A percentile compares a stretch with the other conserved stretches of the same genome.
Conservation (phyloP, 2,329 filamentous ascomycete genomes). For the Pseudogymnoascus sp. region DNA sequence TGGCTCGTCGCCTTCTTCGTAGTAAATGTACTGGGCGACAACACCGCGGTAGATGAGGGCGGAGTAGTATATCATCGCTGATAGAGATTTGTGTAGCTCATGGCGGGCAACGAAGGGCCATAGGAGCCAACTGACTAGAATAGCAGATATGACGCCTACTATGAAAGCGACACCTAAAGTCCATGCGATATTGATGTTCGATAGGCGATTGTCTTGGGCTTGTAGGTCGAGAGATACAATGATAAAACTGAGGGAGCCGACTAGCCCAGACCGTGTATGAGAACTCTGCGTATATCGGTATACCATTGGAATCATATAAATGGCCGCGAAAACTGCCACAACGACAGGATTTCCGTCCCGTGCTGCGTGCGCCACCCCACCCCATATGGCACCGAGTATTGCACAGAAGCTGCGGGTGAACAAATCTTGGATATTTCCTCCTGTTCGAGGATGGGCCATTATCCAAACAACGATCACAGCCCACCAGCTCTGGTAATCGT, state of each 20-base stretch:
- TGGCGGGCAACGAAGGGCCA: constrained; percentile 56
- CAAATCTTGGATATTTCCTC: constrained; percentile 50
- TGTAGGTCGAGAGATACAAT: constrained; percentile 40
- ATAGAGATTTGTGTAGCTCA: constrained; percentile 47
- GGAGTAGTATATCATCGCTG: constrained; percentile 49
- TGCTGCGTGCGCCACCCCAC: constrained; percentile 42
- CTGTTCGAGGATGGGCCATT: constrained; percentile 44
- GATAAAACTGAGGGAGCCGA: constrained; percentile 49
- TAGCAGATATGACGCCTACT: constrained; percentile 44
- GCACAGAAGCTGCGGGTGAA: constrained; percentile 42
- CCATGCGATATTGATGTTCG: constrained; percentile 36
- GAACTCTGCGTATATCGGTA: constrained; percentile 47
- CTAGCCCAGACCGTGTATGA: constrained; percentile 50
- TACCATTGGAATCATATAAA: constrained; percentile 54
- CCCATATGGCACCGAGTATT: constrained; percentile 47
- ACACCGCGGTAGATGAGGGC: constrained; percentile 48
- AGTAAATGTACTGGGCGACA: constrained; percentile 51
- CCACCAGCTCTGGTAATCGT: constrained; percentile 50
- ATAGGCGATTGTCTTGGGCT: constrained; percentile 19
- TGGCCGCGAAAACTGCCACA: constrained; percentile 44
- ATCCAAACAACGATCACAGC: constrained; percentile 49
- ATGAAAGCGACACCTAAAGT: constrained; percentile 44
- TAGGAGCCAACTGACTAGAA: constrained; percentile 50
- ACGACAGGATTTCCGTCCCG: constrained; percentile 46
- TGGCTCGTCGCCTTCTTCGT: constrained; percentile 45